Percentiles rank a stretch among this genome's conserved stretches.
Evolutionary conservation across 495 filamentous ascomycete species (phyloP).

Genomic region (Parachaetomium inaequale): DNA sequence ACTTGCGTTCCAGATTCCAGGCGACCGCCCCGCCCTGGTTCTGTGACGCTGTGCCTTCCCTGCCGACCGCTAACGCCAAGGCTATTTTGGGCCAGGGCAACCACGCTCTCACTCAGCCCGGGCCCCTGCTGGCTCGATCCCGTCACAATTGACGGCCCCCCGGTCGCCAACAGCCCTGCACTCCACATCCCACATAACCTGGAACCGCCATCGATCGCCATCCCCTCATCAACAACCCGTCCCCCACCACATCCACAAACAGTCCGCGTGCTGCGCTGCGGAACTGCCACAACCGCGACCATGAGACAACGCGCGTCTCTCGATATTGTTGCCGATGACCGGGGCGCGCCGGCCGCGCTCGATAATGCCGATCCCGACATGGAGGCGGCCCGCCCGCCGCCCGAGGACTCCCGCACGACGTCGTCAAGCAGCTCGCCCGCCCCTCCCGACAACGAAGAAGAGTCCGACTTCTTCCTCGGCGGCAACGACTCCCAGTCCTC

Average conservation of each 20-base stretch:
- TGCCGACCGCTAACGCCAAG: slow-evolving; percentile 9
- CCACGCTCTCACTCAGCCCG: slow-evolving; percentile 13
- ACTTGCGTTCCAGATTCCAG: too few species aligned
- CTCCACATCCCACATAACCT: slow-evolving; percentile 21
- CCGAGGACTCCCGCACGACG: slow-evolving; percentile 47
- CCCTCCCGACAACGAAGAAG: slow-evolving; percentile 73
- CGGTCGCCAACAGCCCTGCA: slow-evolving; percentile 21
- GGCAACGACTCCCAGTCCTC: slow-evolving; percentile 90
- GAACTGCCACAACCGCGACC: slow-evolving; percentile 12
- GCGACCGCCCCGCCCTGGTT: too few species aligned
- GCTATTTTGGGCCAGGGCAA: slow-evolving; percentile 29
- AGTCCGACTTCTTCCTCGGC: slow-evolving; percentile 85
- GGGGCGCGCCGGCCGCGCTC: slow-evolving; percentile 12
- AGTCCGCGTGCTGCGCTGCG: slow-evolving; percentile 26
- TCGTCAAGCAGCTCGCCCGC: slow-evolving; percentile 83
- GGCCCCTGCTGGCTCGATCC: slow-evolving; percentile 15
- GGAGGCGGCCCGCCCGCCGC: slow-evolving; percentile 13
- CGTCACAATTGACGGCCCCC: slow-evolving; percentile 24
- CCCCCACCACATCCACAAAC: neutral
- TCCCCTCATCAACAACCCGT: slow-evolving; percentile 13
- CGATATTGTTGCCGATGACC: slow-evolving; percentile 44
- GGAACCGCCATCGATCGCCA: slow-evolving; percentile 12
- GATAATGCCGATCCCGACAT: slow-evolving; percentile 14
- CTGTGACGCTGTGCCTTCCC: slow-evolving; percentile 8
- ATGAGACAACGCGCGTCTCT: slow-evolving; percentile 40